A percentile compares a stretch with the other conserved stretches of the same genome.
These are phyloP conservation scores for Triticum aestivum DNA, from an alignment of 176 grass and related monocot species.

Conservation along the genomic window IWGSC_CS_RefSeq_v2.1 NC_057804.1:47750139-47750638, in stretches of 20 bases:
- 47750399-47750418: background rate
- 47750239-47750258: background rate
- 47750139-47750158: too few species aligned
- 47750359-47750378: background rate
- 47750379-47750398: background rate
- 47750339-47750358: too few species aligned
- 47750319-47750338: too few species aligned
- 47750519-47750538: background rate
- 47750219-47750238: too few species aligned
- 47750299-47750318: too few species aligned
- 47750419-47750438: background rate
- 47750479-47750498: background rate
- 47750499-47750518: background rate
- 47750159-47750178: too few species aligned
- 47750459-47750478: constrained; percentile 18
- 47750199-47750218: too few species aligned
- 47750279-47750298: too few species aligned
- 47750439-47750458: background rate
- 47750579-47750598: background rate
- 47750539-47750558: background rate
- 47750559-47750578: background rate
- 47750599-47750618: background rate
- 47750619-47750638: background rate
- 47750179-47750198: too few species aligned
- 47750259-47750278: background rate